Conservation (phyloP, 345 rosid species). For the Chamaenerion angustifolium region DNA sequence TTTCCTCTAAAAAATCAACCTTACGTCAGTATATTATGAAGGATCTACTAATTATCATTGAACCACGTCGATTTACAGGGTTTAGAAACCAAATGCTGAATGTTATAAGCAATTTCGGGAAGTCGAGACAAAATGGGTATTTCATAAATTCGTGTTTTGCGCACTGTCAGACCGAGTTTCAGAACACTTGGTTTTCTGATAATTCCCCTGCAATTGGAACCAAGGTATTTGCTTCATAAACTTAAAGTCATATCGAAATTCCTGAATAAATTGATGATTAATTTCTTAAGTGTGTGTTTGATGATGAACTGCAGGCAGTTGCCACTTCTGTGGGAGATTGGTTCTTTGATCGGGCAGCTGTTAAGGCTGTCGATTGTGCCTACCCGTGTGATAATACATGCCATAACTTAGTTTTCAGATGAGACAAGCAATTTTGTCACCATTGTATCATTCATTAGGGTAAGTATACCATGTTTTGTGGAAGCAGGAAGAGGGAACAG, state of each 20-base stretch:
- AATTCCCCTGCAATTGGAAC: constrained; percentile 60
- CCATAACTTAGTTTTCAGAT: constrained; percentile 79
- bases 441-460: too few relatives aligned
- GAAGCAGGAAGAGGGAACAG: too few relatives aligned
- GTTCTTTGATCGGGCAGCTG: constrained; percentile 62
- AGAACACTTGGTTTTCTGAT: constrained; percentile 88
- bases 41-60: background rate
- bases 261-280: too few relatives aligned
- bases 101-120: constrained; percentile 45
- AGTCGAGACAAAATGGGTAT: constrained; percentile 56
- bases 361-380: constrained; percentile 64
- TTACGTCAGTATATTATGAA: background rate
- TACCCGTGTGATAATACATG: constrained; percentile 87
- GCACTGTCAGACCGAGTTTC: constrained; percentile 94
- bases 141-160: constrained; percentile 92
- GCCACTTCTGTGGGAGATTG: constrained; percentile 92
- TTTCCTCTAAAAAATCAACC: background rate
- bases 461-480: too few relatives aligned
- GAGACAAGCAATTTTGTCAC: background rate
- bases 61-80: constrained; percentile 20
- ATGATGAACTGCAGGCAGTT: constrained; percentile 36
- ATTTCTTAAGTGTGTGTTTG: background rate
- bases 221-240: constrained; percentile 32
- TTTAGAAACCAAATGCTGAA: constrained; percentile 78
- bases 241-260: too few relatives aligned